Evolutionary conservation across 2,329 filamentous ascomycete genomes (phyloP).

Genomic region (Coniochaeta prunicola): DNA sequence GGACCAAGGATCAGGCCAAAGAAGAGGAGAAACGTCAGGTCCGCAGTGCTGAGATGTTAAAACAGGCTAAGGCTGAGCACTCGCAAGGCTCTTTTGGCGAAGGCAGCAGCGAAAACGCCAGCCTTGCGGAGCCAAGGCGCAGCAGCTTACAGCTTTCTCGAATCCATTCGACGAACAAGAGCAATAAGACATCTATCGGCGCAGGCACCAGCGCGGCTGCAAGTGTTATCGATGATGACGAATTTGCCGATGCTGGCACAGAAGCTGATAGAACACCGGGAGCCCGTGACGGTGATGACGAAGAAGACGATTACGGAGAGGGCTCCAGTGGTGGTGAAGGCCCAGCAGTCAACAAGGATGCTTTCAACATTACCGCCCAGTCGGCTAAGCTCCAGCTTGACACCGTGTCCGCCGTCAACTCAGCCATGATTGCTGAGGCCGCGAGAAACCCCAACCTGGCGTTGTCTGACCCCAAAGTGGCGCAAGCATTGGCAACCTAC

Average conservation of each 20-base stretch:
- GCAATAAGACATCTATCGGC: slow-evolving; percentile 26
- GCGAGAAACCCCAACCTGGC: slow-evolving; percentile 60
- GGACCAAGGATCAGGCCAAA: slow-evolving; percentile 92
- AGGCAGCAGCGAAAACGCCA: slow-evolving; percentile 44
- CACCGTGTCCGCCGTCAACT: slow-evolving; percentile 76
- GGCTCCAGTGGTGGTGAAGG: slow-evolving; percentile 72
- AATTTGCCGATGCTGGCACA: slow-evolving; percentile 38
- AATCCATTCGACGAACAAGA: slow-evolving; percentile 27
- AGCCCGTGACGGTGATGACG: slow-evolving; percentile 40
- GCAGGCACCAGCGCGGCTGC: slow-evolving; percentile 36
- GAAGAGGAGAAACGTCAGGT: slow-evolving; percentile 76
- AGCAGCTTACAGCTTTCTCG: slow-evolving; percentile 39
- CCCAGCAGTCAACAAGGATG: slow-evolving; percentile 74
- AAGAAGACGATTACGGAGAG: slow-evolving; percentile 72
- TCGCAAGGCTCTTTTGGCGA: slow-evolving; percentile 38
- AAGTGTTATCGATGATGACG: slow-evolving; percentile 47
- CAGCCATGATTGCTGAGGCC: slow-evolving; percentile 69
- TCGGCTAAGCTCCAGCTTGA: slow-evolving; percentile 91
- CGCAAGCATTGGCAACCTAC: slow-evolving; percentile 76
- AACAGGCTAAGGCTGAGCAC: slow-evolving; percentile 72
- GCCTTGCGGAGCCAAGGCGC: slow-evolving; percentile 35
- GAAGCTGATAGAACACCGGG: slow-evolving; percentile 32
- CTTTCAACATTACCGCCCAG: slow-evolving; percentile 94
- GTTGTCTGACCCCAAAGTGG: slow-evolving; percentile 69
- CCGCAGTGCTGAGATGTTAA: slow-evolving; percentile 66